Evolutionary conservation across 2,329 filamentous ascomycete species (phyloP), one percentile per base, ranked within the genome.

Genomic region (Myriosclerotinia curreyana): DNA sequence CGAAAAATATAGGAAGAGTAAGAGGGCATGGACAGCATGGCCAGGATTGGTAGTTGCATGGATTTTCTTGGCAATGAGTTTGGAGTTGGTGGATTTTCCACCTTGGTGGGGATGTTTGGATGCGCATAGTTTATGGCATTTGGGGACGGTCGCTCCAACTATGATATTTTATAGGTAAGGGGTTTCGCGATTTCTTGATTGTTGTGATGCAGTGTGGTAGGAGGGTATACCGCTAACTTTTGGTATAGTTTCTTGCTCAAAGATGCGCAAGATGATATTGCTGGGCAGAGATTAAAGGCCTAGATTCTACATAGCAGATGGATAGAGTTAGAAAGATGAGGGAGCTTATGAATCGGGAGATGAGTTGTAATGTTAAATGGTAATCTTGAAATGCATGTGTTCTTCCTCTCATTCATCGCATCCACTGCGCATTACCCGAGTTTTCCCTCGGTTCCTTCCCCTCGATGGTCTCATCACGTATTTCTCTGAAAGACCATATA

Each of bases 131-230:
- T 77, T 99, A 68, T 99, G 95, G 95, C 95, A 99, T 82, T 75
- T 96, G 67, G 92, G 93, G 64, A 99, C 95, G 0, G 94, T 99
- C 59, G 83, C 84, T 40, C 95, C 95, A 12, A 91, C 91, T 0
- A 80, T 95, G 58, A 83, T 96, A 80, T 97, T 91, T 91, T 99
- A 99, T 77, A 92, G 90, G 93, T 98, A 80, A 82, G 92, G 87
- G n/a, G n/a, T 52, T 46, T 20, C 12, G 14, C 31, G 31, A 14
- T 38, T 11, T 34, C 12, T 15, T n/a, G 9, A n/a, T 9, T 1
- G 1, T 4, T 12, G 22, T 34, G 42, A n/a, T 20, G 3, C 2
- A 28, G 7, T 14, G 44, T 17, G 17, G 12, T 2, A 51, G 22
- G 15, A 20, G 14, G 22, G 14, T 28, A 22, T 22, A 34, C 49